Evolutionary conservation across 2,329 filamentous ascomycete genomes (phyloP).

Genomic region (Alternaria gansuensis): DNA sequence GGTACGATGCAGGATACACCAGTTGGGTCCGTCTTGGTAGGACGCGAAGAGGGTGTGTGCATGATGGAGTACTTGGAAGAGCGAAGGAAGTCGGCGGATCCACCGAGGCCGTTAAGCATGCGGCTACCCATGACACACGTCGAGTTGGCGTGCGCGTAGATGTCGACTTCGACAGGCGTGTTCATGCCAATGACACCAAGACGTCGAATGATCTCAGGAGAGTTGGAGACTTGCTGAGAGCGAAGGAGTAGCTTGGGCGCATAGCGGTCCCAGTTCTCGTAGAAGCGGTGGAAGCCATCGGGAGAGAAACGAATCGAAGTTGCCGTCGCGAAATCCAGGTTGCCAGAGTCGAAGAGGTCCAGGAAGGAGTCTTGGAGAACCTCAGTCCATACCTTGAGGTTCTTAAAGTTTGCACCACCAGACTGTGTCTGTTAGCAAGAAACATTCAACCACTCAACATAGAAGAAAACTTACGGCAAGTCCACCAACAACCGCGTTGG

Average conservation of each 20-base stretch:
- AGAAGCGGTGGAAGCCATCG: slow-evolving; percentile 90
- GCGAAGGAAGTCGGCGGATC: slow-evolving; percentile 82
- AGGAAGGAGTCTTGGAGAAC: slow-evolving; percentile 93
- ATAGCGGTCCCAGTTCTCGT: slow-evolving; percentile 83
- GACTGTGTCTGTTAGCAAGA: slow-evolving; percentile 51
- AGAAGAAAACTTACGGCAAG: slow-evolving; percentile 60
- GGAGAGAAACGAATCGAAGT: slow-evolving; percentile 91
- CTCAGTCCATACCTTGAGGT: slow-evolving; percentile 93
- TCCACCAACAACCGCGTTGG: slow-evolving; percentile 88
- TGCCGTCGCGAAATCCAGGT: slow-evolving; percentile 87
- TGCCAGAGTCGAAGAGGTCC: slow-evolving; percentile 87
- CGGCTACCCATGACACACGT: slow-evolving; percentile 89
- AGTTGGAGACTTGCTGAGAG: slow-evolving; percentile 88
- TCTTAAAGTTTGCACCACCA: slow-evolving; percentile 77
- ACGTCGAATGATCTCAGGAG: slow-evolving; percentile 86
- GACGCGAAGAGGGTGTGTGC: slow-evolving; percentile 86
- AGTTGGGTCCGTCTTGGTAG: slow-evolving; percentile 81
- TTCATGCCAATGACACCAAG: slow-evolving; percentile 94
- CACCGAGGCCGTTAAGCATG: slow-evolving; percentile 86
- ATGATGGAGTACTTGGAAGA: slow-evolving; percentile 87
- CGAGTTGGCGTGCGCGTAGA: slow-evolving; percentile 91
- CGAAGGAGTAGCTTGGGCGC: slow-evolving; percentile 83
- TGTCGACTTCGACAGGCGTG: slow-evolving; percentile 92
- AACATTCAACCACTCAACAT: background rate
- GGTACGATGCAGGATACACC: slow-evolving; percentile 90